phyloP scores from a whole-genome alignment of 805 yeast species.

The Yarrowia osloensis region DNA sequence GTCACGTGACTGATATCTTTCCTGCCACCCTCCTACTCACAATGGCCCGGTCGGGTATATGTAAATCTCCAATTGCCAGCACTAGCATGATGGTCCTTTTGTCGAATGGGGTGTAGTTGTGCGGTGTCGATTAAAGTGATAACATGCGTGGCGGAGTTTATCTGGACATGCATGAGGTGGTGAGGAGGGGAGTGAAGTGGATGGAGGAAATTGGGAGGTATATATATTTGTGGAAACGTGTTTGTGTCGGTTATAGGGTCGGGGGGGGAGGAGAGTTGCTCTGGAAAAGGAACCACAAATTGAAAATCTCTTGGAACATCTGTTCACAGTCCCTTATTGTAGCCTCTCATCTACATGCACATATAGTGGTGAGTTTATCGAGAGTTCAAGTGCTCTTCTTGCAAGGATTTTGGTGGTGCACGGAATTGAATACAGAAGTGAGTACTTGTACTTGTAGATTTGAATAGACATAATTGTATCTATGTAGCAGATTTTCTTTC shows the following conservation, averaged over 20 bases:
- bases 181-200: background rate
- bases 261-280: too few species aligned
- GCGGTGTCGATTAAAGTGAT: constrained; percentile 24
- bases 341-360: background rate
- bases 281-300: too few species aligned
- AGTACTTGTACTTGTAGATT: too few species aligned
- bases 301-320: too few species aligned
- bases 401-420: too few species aligned
- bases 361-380: background rate
- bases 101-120: background rate
- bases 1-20: background rate
- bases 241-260: background rate
- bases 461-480: too few species aligned
- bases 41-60: constrained; percentile 82
- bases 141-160: constrained; percentile 30
- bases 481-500: too few species aligned
- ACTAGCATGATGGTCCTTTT: constrained; percentile 63
- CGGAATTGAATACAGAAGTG: too few species aligned
- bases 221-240: background rate
- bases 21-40: constrained; percentile 45
- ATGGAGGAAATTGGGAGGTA: background rate
- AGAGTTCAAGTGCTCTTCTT: too few species aligned
- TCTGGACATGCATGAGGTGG: background rate
- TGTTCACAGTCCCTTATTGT: too few species aligned
- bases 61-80: constrained; percentile 85